These are phyloP conservation scores for Hanseniaspora vineae DNA, from an alignment of 805 yeast genomes.

Conservation along the genomic window DNA sequence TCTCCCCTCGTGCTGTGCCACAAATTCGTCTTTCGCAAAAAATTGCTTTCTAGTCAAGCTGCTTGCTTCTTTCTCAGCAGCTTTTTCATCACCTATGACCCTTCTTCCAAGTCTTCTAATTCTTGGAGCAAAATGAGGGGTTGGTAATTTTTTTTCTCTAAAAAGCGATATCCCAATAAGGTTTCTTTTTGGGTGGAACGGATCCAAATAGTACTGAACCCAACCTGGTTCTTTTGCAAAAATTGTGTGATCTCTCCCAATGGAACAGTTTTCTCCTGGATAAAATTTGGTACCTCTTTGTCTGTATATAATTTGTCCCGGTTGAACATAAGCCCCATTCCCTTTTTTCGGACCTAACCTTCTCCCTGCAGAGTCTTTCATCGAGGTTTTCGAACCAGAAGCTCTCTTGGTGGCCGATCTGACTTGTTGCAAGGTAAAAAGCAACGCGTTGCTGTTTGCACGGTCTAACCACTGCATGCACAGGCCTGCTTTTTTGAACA, in stretches of 20 bases:
- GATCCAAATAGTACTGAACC: slow-evolving; percentile 84
- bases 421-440: neutral
- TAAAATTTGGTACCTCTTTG: slow-evolving; percentile 91
- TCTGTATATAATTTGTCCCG: slow-evolving; percentile 81
- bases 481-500: too few species aligned
- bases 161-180: slow-evolving; percentile 78
- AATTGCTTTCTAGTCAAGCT: slow-evolving; percentile 58
- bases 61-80: slow-evolving; percentile 45
- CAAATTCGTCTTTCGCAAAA: slow-evolving; percentile 34
- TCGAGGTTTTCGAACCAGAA: slow-evolving; percentile 88
- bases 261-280: slow-evolving; percentile 85
- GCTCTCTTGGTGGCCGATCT: slow-evolving; percentile 79
- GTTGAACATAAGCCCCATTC: slow-evolving; percentile 59
- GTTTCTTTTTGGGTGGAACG: slow-evolving; percentile 88
- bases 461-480: too few species aligned
- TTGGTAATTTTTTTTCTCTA: slow-evolving; percentile 56
- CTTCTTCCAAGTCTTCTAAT: slow-evolving; percentile 76
- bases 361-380: slow-evolving; percentile 91
- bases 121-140: slow-evolving; percentile 84
- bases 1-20: slow-evolving; percentile 31
- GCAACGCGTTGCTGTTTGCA: too few species aligned
- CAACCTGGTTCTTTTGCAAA: slow-evolving; percentile 87
- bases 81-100: slow-evolving; percentile 28
- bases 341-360: slow-evolving; percentile 82
- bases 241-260: slow-evolving; percentile 90